Base-by-base conservation (phyloP, 345 rosid genomes). In the Odontarrhena argentea region DNA sequence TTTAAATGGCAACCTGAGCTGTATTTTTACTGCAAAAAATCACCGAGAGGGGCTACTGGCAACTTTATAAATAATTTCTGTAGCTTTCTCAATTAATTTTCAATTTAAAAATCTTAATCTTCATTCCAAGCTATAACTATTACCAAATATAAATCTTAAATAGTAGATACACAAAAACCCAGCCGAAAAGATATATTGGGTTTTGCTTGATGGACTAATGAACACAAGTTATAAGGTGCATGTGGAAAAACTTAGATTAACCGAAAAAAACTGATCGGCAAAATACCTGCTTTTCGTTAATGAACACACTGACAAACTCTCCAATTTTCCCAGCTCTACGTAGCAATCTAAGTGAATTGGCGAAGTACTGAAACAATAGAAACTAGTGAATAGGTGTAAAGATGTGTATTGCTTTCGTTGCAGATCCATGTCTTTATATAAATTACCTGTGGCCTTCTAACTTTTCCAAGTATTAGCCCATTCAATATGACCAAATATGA, bases 401-500 rank as follows among this genome's bases (percentile, higher is more conserved):
- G 34, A 60, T 63, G 8, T 66, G 53, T 57, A 64, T 26, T 55
- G 32, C 4, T 8, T 49, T 8, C 12, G 30, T 15, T 44, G 55
- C 55, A 30, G 34, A 76, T 8, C 38, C 5, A 14, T 42, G 62
- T 69, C 47, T 56, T 60, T 53, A 24, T 51, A 9, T 55, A 15
- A 24, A n/a, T 14, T 82, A 93, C 98, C 91, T 84, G 96, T 32
- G 98, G 98, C 78, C 85, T 85, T 71, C 89, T 82, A 73, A 90
- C 97, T 78, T 90, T 93, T 66, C 98, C 98, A 60, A 90, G 89
- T 61, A 93, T 90, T 58, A 86, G 86, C 74, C 98, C 98, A 68
- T 93, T 93, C 32, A 88, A 62, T 59, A 85, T 86, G 70, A 93
- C 91, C 68, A 93, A 71, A 74, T 77, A 93, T 60, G 98, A 90